Base-by-base conservation (phyloP, 1,139 yeast genomes). In the Yamadazyma trypodendri region DNA sequence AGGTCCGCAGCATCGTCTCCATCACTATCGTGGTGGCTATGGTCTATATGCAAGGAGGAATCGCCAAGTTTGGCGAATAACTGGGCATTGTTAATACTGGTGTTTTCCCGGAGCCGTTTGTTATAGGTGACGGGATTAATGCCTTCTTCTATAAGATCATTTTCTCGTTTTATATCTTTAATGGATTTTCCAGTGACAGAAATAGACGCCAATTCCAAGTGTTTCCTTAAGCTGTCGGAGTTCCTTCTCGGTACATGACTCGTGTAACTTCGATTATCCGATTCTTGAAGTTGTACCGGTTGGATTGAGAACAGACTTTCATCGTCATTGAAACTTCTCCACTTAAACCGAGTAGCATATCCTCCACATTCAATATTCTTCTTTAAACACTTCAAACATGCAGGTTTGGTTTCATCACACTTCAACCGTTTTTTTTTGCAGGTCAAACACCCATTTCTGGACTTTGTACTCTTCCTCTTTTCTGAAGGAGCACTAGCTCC, bases 291-390 rank as follows among this genome's bases (percentile, higher is more conserved):
- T 13, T 30, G 32, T 16, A 15, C 22, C 15, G 31, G 21, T 11
- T 6, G n/a, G n/a, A 32, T 31, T 7, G 22, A 14, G 20, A 20
- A 28, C 28, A 9, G 34, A 10, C 15, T 24, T 13, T 27, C 15
- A 3, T 32, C 40, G 6, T 56, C 63, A 28, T 64, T 60, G 42
- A 79, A 80, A 7, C 77, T 65, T 47, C 77, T 66, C 87, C 87
- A 81, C 51, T 78, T 78, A 61, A 77, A 81, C 36, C 71, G 72
- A 21, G 77, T 77, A 3, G 81, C 78, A 50, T 81, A 81, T 1
- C 87, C 87, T 6, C 55, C 56, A 48, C 75, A 70, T 8, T 44
- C 48, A 13, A 57, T 51, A 10, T 58, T 56, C 37, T 54, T 57
- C 27, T 55, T 52, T 7, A 44, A 30, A 48, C 78, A 72, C 34